Conservation (phyloP, 345 rosid species). For the Litchi chinensis region DNA sequence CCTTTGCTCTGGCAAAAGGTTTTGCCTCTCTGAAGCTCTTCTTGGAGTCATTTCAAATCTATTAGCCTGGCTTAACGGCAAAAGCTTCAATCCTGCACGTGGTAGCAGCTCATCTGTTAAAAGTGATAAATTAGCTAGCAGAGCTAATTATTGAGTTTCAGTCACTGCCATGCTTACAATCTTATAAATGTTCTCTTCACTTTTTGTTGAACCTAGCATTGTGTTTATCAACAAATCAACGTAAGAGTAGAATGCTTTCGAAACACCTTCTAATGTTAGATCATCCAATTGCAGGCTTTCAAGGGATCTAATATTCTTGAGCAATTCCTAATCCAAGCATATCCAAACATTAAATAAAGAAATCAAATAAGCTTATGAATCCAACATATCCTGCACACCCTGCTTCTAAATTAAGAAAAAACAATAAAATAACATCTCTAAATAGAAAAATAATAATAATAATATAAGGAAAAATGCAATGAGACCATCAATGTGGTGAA, state of each 20-base stretch:
- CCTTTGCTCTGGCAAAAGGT: constrained; percentile 74
- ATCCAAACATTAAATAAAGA: background rate
- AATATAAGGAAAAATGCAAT: background rate
- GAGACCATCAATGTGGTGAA: background rate
- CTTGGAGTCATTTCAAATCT: constrained; percentile 52
- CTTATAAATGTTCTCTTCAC: constrained; percentile 61
- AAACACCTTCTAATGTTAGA: constrained; percentile 73
- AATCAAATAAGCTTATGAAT: background rate
- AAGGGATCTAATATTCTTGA: constrained; percentile 80
- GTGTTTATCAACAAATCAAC: constrained; percentile 77
- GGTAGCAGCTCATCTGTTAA: constrained; percentile 90
- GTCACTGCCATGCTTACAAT: constrained; percentile 79
- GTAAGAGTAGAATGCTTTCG: constrained; percentile 67
- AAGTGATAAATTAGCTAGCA: constrained; percentile 80
- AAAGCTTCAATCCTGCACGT: constrained; percentile 70
- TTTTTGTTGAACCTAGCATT: constrained; percentile 71
- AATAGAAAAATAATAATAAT: no score
- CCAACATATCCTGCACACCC: background rate
- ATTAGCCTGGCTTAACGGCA: constrained; percentile 42
- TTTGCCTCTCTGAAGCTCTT: constrained; percentile 63
- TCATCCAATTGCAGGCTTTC: constrained; percentile 78
- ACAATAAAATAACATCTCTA: constrained; percentile 9
- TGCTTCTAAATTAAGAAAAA: background rate
- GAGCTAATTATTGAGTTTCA: constrained; percentile 79
- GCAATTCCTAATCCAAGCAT: constrained; percentile 50